Conservation (phyloP, 2,329 filamentous ascomycete genomes). For the Botryotinia globosa region DNA sequence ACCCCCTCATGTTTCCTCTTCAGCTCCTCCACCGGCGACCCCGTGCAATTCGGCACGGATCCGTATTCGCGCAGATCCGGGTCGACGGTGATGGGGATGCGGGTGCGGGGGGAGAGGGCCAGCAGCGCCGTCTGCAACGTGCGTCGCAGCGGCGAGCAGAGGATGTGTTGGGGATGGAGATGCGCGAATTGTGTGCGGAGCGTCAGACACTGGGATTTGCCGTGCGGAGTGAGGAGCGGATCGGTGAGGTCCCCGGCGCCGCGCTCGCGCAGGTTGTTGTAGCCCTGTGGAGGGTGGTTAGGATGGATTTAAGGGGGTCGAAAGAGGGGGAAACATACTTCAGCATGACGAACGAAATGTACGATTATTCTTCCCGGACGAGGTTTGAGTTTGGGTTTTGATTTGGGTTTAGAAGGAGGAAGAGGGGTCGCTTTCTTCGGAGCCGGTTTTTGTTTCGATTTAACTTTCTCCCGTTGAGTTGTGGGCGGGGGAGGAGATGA, state of each 20-base stretch:
- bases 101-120: neutral
- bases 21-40: neutral
- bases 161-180: neutral
- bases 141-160: neutral
- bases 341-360: neutral
- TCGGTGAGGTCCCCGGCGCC: neutral
- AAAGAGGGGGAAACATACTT: neutral
- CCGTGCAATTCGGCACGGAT: neutral
- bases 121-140: neutral
- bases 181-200: neutral
- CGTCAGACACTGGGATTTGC: neutral
- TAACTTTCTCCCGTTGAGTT: neutral
- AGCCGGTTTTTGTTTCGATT: too few species aligned
- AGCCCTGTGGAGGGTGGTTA: neutral
- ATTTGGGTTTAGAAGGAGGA: neutral
- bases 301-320: neutral
- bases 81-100: neutral
- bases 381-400: neutral
- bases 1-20: neutral
- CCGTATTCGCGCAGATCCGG: neutral
- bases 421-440: neutral
- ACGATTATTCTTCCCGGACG: neutral
- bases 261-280: neutral
- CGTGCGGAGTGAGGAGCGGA: neutral
- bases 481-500: neutral